Percentiles rank a stretch among this genome's conserved stretches.
phyloP scores from a whole-genome alignment of 2,329 filamentous ascomycete species.

The Seiridium cupressi region DNA sequence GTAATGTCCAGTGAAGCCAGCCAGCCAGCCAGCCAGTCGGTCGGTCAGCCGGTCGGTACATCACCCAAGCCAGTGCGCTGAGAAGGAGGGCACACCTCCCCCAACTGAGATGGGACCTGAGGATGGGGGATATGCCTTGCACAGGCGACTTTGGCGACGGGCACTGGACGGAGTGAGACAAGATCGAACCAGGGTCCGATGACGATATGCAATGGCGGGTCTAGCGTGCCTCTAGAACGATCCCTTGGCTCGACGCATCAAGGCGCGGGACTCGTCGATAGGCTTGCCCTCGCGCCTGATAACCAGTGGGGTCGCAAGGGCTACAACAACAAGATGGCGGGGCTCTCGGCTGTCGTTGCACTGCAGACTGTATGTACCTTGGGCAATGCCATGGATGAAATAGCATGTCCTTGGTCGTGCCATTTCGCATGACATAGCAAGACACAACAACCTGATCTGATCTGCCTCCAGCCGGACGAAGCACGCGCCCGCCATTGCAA shows the following conservation, averaged over 20 bases:
- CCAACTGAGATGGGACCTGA: background rate
- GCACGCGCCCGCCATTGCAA: too few species aligned
- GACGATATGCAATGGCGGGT: background rate
- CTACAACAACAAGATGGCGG: background rate
- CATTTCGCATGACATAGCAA: background rate
- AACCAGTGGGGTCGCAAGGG: background rate
- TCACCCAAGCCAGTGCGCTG: too few species aligned
- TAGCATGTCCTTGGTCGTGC: background rate
- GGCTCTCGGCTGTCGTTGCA: too few species aligned
- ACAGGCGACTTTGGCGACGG: slow-evolving; percentile 1
- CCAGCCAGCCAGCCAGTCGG: too few species aligned
- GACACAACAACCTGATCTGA: too few species aligned
- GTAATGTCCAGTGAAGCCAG: too few species aligned
- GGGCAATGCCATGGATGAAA: too few species aligned
- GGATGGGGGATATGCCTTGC: background rate
- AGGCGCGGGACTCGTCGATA: background rate
- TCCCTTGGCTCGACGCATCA: background rate
- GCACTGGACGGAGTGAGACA: background rate
- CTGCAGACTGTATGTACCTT: too few species aligned
- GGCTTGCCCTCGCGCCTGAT: background rate
- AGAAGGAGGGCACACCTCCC: background rate
- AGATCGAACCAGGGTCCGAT: background rate
- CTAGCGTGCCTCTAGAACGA: background rate
- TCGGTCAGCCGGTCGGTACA: too few species aligned
- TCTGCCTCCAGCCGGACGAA: too few species aligned